phyloP scores from a whole-genome alignment of 2,329 filamentous ascomycete genomes.

The Myriosclerotinia duriaeana region DNA sequence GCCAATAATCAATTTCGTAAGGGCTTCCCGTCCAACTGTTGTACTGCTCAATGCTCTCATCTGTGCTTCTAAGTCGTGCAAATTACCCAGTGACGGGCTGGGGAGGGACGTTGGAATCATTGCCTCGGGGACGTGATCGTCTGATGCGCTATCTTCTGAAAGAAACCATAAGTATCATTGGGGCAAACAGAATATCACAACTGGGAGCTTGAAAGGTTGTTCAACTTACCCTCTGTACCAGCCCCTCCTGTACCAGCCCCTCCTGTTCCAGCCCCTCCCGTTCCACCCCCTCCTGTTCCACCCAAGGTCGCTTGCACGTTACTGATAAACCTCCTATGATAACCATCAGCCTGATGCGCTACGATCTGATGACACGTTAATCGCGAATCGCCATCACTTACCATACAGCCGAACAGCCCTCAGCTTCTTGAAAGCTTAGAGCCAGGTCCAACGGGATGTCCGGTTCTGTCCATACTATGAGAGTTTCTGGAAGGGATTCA shows the following conservation, averaged over 20 bases:
- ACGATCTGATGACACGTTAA: background rate
- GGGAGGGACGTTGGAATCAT: slow-evolving; percentile 73
- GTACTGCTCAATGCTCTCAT: slow-evolving; percentile 78
- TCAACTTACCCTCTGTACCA: slow-evolving; percentile 28
- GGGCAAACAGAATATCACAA: background rate
- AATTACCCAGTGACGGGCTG: slow-evolving; percentile 74
- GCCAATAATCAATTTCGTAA: slow-evolving; percentile 81
- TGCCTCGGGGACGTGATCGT: slow-evolving; percentile 75
- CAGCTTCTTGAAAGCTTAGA: slow-evolving; percentile 94
- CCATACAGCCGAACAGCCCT: slow-evolving; percentile 93
- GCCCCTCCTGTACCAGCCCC: too few species aligned
- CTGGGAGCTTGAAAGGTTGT: background rate
- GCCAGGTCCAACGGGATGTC: slow-evolving; percentile 89
- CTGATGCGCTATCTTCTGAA: slow-evolving; percentile 80
- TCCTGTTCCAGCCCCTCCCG: too few species aligned
- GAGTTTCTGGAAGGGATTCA: slow-evolving; percentile 66
- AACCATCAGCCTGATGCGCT: slow-evolving; percentile 22
- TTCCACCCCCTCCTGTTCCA: slow-evolving; percentile 70
- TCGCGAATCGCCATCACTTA: slow-evolving; percentile 45
- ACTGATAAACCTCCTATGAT: slow-evolving; percentile 81
- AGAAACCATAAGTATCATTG: background rate
- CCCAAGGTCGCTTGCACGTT: slow-evolving; percentile 71
- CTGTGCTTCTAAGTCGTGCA: slow-evolving; percentile 78
- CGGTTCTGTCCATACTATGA: slow-evolving; percentile 96
- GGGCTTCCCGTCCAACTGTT: slow-evolving; percentile 74